phyloP scores from a whole-genome alignment of 2,329 filamentous ascomycete genomes.

The Pseudodiploospora longispora region DNA sequence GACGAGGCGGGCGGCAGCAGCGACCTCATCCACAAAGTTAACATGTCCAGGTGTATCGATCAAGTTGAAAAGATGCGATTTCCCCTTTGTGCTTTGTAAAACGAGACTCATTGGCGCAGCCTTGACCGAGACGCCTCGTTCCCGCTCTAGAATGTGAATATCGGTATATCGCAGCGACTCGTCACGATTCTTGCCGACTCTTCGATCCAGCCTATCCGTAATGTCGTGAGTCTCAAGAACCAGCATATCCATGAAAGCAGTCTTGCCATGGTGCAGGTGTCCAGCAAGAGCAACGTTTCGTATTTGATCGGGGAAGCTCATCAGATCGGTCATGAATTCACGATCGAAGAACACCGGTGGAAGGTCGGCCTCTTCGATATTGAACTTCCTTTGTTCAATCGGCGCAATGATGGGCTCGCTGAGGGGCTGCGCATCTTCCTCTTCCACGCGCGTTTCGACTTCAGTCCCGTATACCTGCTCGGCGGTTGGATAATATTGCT shows the following conservation, averaged over 20 bases:
- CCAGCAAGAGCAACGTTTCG: conserved; percentile 88
- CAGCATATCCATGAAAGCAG: conserved; percentile 96
- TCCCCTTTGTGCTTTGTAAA: conserved; percentile 78
- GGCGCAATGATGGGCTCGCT: conserved; percentile 90
- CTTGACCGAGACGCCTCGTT: conserved; percentile 87
- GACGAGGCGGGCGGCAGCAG: conserved; percentile 74
- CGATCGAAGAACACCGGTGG: conserved; percentile 82
- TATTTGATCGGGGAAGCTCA: conserved; percentile 92
- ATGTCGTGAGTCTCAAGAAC: conserved; percentile 93
- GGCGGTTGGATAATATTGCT: conserved; percentile 98
- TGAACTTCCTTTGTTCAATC: conserved; percentile 92
- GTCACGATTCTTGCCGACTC: conserved; percentile 72
- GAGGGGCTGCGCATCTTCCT: conserved; percentile 92
- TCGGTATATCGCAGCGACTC: conserved; percentile 95
- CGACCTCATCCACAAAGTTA: conserved; percentile 97
- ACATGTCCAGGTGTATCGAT: conserved; percentile 96
- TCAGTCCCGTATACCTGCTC: conserved; percentile 90
- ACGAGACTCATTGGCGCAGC: conserved; percentile 90
- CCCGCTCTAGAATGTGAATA: conserved; percentile 78
- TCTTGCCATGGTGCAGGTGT: conserved; percentile 96
- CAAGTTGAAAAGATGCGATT: conserved; percentile 91
- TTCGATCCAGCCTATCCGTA: conserved; percentile 66
- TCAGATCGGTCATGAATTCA: conserved; percentile 87
- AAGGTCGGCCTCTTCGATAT: conserved; percentile 82
- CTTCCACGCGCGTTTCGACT: conserved; percentile 92